phyloP scores from a whole-genome alignment of 805 yeast genomes.

The Yarrowia sp. region DNA sequence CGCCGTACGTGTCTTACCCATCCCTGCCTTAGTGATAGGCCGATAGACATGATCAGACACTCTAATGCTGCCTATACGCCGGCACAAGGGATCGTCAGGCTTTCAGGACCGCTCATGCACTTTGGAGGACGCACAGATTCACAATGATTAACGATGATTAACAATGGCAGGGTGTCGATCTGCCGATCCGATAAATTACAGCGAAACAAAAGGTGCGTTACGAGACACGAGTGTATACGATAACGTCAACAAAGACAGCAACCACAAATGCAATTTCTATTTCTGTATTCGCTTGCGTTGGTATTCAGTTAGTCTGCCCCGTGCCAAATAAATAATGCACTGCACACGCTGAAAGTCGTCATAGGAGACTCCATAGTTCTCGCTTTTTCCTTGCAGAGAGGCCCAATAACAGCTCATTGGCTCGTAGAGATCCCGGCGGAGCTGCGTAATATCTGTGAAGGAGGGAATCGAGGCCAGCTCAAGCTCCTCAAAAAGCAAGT shows the following conservation, averaged over 20 bases:
- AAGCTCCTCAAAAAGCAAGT: constrained; percentile 6
- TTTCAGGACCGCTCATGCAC: too few relatives aligned
- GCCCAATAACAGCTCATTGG: neutral
- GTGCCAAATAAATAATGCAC: neutral
- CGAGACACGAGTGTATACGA: too few relatives aligned
- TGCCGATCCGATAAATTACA: neutral
- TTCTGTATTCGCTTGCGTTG: too few relatives aligned
- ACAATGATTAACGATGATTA: neutral
- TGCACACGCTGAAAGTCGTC: constrained; percentile 2
- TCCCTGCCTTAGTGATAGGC: neutral
- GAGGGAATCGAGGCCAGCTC: neutral
- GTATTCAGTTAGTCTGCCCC: too few relatives aligned
- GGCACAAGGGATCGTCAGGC: too few relatives aligned
- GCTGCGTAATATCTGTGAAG: neutral
- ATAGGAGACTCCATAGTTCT: neutral
- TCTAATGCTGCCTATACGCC: too few relatives aligned
- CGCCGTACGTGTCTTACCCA: neutral
- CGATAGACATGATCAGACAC: too few relatives aligned
- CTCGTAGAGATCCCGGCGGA: neutral
- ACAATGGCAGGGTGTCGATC: neutral
- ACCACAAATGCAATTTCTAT: too few relatives aligned
- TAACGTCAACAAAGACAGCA: neutral
- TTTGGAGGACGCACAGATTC: neutral
- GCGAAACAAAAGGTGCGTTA: neutral
- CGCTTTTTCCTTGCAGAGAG: neutral